Base-by-base conservation (phyloP, 305 asterid species). In the Fraxinus angustifolia region DNA sequence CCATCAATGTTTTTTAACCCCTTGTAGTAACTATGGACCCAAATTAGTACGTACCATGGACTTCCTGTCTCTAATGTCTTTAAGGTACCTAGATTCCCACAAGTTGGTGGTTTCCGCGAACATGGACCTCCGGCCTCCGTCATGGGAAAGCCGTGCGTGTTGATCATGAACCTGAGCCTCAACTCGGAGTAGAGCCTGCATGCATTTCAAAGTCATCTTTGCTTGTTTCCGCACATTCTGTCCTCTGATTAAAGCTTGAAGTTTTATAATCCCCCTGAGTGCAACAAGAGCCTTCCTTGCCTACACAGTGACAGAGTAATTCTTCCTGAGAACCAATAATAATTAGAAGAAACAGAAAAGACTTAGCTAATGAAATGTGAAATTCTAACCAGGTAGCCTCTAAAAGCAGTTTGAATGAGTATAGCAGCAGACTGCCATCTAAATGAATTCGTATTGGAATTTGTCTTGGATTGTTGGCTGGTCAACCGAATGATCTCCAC, bases 191-290 rank as follows among this genome's bases (percentile, higher is more conserved):
- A 95, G 84, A 48, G 99, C 93, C 78, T 95, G 97, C 99, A 95
- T 91, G 91, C 95, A 95, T 79, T 87, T 91, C 83, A 95, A 89
- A 0, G 97, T 93, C 93, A 91, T 91, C 83, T 91, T 90, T 0
- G 99, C 98, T 83, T 95, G 98, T 82, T 91, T 93, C 74, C 99
- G 74, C 2, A 93, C 98, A 42, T 90, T 93, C 87, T 95, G 99
- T 76, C 99, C 99, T 85, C 99, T 88, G 77, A 95, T 88, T 23
- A 95, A 81, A n/a, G 99, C 99, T 87, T 95, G 99, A 60, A 95
- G 95, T 79, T 91, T 93, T 82, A 95, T 97, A 38, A 95, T 90
- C 79, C 99, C 99, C 82, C 90, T 90, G 6, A 95, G 92, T 6
- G 98, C 99, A 40, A 86, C 85, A 26, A 91, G 87, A 36, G 99